Percentiles rank a stretch among this genome's conserved stretches.
Evolutionary conservation across 176 grass and related monocot species (phyloP).

Genomic region (Bolboschoenus planiculmis): DNA sequence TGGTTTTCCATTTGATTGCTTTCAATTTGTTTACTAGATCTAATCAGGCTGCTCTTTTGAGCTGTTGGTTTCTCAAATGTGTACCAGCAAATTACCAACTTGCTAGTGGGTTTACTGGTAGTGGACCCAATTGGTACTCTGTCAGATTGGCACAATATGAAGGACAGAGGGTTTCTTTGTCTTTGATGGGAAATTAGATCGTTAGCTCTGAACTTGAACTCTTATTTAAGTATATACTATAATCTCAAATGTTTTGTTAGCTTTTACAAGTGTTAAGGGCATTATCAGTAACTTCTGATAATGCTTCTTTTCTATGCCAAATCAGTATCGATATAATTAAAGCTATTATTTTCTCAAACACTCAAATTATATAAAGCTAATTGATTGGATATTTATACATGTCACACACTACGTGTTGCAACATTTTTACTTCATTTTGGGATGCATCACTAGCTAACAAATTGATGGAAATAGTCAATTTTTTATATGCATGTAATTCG

Average conservation of each 20-base stretch:
- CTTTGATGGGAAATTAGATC: neutral
- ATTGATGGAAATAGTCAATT: neutral
- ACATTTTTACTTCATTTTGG: neutral
- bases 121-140: neutral
- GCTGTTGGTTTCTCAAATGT: neutral
- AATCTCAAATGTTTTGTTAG: neutral
- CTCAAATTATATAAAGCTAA: neutral
- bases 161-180: neutral
- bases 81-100: neutral
- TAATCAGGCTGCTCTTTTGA: neutral
- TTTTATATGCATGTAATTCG: neutral
- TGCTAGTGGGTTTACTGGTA: slow-evolving; percentile 17
- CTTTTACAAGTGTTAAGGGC: neutral
- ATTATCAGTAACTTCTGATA: neutral
- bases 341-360: neutral
- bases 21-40: neutral
- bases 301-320: neutral
- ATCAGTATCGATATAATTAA: neutral
- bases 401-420: neutral
- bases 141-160: neutral
- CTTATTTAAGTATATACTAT: neutral
- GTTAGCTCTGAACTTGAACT: neutral
- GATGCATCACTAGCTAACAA: neutral
- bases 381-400: neutral
- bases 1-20: neutral